Percentiles rank a stretch among this genome's conserved stretches.
Evolutionary conservation across 208 protist species (phyloP).

Genomic region (Trypanosoma lewisi): DNA sequence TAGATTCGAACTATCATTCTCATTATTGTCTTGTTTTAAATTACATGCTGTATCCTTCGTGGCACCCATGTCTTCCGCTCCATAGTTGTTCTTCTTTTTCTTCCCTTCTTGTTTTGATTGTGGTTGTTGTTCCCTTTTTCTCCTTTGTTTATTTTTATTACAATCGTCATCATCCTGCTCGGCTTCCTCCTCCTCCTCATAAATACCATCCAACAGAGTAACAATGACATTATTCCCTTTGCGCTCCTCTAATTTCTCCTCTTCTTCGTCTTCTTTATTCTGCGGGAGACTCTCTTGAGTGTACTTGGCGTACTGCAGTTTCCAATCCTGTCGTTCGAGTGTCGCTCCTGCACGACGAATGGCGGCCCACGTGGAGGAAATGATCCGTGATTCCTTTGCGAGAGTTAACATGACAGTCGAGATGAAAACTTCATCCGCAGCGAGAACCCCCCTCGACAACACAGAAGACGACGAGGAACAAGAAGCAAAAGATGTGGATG

Average conservation of each 20-base stretch:
- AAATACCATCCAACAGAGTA: not conserved
- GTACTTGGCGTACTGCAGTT: conserved; percentile 17
- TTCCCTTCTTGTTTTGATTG: too few relatives aligned
- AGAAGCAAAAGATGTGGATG: too few relatives aligned
- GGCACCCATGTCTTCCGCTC: too few relatives aligned
- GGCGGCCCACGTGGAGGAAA: conserved; percentile 54
- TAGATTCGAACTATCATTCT: not conserved
- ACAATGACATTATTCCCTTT: not conserved
- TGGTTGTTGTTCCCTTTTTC: not conserved
- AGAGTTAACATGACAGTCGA: conserved; percentile 36
- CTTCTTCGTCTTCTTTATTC: not conserved
- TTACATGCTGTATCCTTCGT: too few relatives aligned
- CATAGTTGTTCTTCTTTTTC: too few relatives aligned
- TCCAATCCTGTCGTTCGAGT: conserved; percentile 34
- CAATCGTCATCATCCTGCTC: not conserved
- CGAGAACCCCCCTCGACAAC: not conserved
- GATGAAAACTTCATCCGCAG: conserved; percentile 29
- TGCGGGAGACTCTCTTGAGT: not conserved
- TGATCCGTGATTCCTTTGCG: conserved; percentile 26
- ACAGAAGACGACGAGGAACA: too few relatives aligned
- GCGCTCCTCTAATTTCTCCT: not conserved
- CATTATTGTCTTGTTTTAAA: too few relatives aligned
- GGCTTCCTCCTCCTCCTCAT: conserved; percentile 10
- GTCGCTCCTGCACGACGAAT: conserved; percentile 40
- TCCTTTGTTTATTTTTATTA: conserved; percentile 3